Base-by-base conservation (phyloP, 2,329 filamentous ascomycete genomes). In the Sporothrix mexicana region DNA sequence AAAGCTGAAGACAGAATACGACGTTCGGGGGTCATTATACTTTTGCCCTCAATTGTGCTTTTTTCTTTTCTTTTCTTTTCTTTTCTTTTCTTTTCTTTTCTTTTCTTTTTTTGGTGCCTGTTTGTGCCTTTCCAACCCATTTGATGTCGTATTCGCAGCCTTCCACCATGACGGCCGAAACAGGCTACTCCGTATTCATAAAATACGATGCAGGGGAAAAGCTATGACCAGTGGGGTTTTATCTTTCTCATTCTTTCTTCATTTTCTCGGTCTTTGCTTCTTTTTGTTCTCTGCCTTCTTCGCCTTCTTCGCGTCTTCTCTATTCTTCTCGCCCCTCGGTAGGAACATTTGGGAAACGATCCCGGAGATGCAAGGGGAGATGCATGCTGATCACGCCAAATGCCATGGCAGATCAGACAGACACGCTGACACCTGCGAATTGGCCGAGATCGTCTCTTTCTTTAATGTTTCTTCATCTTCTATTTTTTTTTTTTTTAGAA, bases 401-500 rank as follows among this genome's bases (percentile, higher is more conserved):
- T 67, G 36, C 25, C 13, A 47, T 43, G 55, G 64, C 9, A 62
- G 71, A 72, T 72, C 64, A 69, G 43, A 69, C 71, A 53, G 30
- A 20, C 3, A 17, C 13, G 13, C 15, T 59, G 30, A 36, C 30
- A 36, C 2, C 7, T 36, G 30, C 30, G 30, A 36, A 36, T 36
- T 36, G 30, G 30, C 30, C 30, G 30, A 36, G 30, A 36, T 36
- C 30, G 30, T 36, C 30, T 36, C 30, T 36, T 7, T 36, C 30
- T 36, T 5, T 36, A 1, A 6, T 5, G 1, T 7, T 36, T 36
- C 30, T 36, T 36, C n/a, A n/a, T n/a, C n/a, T n/a, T n/a, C n/a
- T 36, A 1, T 36, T 5, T 2, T 7, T 36, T 36, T 7, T 36
- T 36, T 36, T 36, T 36, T 36, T 36, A 7, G 30, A 6, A 7